Evolutionary conservation across 83 land plant genomes (phyloP).

Genomic region (Thuja plicata): DNA sequence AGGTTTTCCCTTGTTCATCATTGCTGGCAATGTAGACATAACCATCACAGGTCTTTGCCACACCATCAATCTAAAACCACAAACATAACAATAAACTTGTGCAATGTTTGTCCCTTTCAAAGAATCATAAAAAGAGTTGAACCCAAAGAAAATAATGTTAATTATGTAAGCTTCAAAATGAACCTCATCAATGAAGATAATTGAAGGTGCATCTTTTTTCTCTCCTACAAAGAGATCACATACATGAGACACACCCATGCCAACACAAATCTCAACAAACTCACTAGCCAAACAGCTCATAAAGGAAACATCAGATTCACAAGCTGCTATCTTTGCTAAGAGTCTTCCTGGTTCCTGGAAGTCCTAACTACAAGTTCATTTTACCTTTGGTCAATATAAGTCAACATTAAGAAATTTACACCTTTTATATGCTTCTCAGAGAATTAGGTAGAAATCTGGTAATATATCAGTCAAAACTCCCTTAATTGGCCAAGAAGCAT

Average conservation of each 20-base stretch:
- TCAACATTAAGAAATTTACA: not conserved
- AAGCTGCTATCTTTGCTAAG: constrained; percentile 97
- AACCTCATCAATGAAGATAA: constrained; percentile 96
- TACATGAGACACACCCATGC: constrained; percentile 99
- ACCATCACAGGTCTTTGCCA: constrained; percentile 99
- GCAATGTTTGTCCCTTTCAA: not conserved
- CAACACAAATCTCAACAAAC: constrained; percentile 93
- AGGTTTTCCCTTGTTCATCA: constrained; percentile 96
- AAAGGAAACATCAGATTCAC: constrained; percentile 98
- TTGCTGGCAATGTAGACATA: constrained; percentile 90
- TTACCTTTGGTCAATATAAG: not conserved
- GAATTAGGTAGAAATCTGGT: not conserved
- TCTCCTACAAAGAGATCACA: constrained; percentile 95
- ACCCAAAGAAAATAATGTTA: too few species aligned
- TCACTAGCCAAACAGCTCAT: constrained; percentile 99
- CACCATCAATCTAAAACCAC: constrained; percentile 89
- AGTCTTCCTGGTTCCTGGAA: constrained; percentile 98
- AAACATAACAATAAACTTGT: not conserved
- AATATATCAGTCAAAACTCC: too few species aligned
- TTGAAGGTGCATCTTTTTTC: constrained; percentile 97
- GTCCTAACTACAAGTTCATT: constrained; percentile 77
- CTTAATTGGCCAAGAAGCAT: too few species aligned
- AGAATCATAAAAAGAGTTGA: not conserved
- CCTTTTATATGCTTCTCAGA: not conserved
- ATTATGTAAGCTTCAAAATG: too few species aligned